Conservation (phyloP, 2,329 filamentous ascomycete species). For the Alternaria atra region DNA sequence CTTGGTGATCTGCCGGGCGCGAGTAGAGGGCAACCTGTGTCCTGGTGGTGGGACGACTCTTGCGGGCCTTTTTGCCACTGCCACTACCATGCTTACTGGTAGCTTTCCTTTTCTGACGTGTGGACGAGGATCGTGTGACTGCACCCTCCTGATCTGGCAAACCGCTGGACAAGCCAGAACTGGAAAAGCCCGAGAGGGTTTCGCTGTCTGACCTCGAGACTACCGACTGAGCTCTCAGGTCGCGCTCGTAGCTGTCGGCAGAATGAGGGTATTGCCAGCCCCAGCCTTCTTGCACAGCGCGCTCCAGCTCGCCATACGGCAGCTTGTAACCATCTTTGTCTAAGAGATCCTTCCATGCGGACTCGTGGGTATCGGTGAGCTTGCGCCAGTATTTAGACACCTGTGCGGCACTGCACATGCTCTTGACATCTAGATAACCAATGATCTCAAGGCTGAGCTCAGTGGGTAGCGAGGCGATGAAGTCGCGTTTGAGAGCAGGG, state of each 20-base stretch:
- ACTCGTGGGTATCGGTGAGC: constrained; percentile 91
- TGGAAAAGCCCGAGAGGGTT: constrained; percentile 33
- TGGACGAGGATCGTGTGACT: constrained; percentile 41
- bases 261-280: constrained; percentile 93
- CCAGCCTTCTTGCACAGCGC: constrained; percentile 91
- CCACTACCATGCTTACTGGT: constrained; percentile 48
- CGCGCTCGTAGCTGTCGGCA: constrained; percentile 77
- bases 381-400: constrained; percentile 95
- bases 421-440: constrained; percentile 83
- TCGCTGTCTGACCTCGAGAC: constrained; percentile 53
- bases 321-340: constrained; percentile 83
- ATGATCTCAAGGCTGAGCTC: constrained; percentile 90
- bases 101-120: constrained; percentile 52
- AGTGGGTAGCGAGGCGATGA: constrained; percentile 80
- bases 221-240: constrained; percentile 70
- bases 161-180: constrained; percentile 23
- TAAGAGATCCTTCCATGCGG: constrained; percentile 92
- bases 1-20: constrained; percentile 64
- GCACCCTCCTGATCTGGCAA: constrained; percentile 40
- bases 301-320: constrained; percentile 81
- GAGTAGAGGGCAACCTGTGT: constrained; percentile 57
- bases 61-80: constrained; percentile 64
- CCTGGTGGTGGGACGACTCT: constrained; percentile 58
- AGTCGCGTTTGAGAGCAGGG: constrained; percentile 93
- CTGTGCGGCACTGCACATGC: constrained; percentile 88